Percentiles rank a stretch among this genome's conserved stretches.
Conservation (phyloP, 169 alveolate genomes). For the Haemoproteus tartakovskyi region DNA sequence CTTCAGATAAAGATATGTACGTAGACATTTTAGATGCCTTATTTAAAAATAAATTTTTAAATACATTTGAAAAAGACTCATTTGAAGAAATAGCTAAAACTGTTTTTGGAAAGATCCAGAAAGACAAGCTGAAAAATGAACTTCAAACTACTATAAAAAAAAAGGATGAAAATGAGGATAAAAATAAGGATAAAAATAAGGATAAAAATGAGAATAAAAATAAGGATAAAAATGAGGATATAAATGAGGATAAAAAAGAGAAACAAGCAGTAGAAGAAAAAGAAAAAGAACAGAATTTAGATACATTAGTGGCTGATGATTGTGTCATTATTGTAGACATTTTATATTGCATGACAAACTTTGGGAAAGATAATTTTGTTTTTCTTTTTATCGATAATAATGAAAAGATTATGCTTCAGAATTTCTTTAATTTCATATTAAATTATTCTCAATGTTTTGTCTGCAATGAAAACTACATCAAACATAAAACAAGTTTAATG, state of each 20-base stretch:
- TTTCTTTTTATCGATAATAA: constrained; percentile 48
- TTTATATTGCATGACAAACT: constrained; percentile 29
- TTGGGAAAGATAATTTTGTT: constrained; percentile 34
- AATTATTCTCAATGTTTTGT: constrained; percentile 22
- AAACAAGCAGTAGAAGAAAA: neutral
- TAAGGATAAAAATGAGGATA: neutral
- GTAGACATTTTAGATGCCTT: constrained; percentile 55
- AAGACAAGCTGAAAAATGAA: neutral
- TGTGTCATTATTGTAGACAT: constrained; percentile 34
- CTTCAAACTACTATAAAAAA: neutral
- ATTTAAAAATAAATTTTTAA: constrained; percentile 22
- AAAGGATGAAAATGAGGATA: no score
- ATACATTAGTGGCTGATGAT: neutral
- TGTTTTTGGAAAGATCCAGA: neutral
- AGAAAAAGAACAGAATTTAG: neutral
- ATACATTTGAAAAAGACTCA: constrained; percentile 4
- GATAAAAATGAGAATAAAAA: neutral
- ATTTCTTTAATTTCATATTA: constrained; percentile 20
- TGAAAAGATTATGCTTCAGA: constrained; percentile 13
- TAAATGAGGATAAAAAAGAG: neutral
- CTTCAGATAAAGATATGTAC: constrained; percentile 44
- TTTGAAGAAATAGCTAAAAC: no score
- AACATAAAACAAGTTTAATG: constrained; percentile 26
- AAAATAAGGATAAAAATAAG: neutral
- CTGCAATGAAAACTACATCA: constrained; percentile 36